These are phyloP conservation scores for Parascedosporium putredinis DNA, from an alignment of 2,329 filamentous ascomycete genomes.

Conservation along the genomic window DNA sequence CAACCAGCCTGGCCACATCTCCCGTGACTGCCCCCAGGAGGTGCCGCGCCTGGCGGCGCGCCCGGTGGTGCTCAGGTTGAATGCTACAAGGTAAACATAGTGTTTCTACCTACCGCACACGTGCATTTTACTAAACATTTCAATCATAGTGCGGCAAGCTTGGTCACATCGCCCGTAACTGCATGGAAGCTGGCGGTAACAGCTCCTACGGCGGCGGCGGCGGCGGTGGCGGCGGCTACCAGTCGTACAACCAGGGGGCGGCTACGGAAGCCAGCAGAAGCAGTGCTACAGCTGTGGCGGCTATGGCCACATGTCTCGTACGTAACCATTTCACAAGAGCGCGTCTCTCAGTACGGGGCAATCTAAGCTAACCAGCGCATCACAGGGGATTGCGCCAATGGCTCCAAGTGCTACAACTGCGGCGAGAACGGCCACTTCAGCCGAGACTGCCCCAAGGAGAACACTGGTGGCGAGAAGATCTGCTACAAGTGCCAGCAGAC, in stretches of 20 bases:
- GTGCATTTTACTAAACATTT: too few relatives aligned
- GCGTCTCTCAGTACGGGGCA: not conserved
- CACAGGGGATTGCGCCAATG: conserved; percentile 83
- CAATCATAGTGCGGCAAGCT: conserved; percentile 88
- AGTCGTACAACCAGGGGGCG: conserved; percentile 34
- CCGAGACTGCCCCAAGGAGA: conserved; percentile 91
- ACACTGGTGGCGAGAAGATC: conserved; percentile 77
- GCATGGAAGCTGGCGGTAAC: conserved; percentile 53
- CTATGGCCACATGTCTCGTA: conserved; percentile 89
- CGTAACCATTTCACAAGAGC: conserved; percentile 21
- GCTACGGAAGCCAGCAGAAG: conserved; percentile 52
- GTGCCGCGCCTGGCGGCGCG: conserved; percentile 33
- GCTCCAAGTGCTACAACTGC: conserved; percentile 99
- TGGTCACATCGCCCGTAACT: conserved; percentile 92
- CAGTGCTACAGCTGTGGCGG: conserved; percentile 98
- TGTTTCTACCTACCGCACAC: not conserved
- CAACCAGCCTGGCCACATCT: conserved; percentile 80
- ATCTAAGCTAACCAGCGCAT: conserved; percentile 11
- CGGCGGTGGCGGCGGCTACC: conserved; percentile 33
- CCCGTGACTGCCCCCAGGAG: conserved; percentile 66
- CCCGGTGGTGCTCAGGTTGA: conserved; percentile 50
- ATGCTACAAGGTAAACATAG: conserved; percentile 68
- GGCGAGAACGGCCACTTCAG: conserved; percentile 89
- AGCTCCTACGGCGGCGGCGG: conserved; percentile 38
- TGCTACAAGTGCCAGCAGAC: conserved; percentile 90